phyloP scores from a whole-genome alignment of 495 filamentous ascomycete species.

The Penicillium arizonense region DNA sequence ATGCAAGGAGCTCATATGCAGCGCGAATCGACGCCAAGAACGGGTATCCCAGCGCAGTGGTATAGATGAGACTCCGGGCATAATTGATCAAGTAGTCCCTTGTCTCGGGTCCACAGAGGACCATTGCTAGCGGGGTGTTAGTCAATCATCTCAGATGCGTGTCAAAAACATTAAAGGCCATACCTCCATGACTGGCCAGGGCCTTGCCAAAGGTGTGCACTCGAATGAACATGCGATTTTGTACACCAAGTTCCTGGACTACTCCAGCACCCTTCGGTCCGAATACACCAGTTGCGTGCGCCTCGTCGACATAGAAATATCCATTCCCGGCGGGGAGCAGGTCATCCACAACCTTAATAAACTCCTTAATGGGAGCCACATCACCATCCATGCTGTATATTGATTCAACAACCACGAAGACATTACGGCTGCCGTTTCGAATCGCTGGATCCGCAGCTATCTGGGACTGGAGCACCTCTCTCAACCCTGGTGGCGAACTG shows the following conservation, averaged over 20 bases:
- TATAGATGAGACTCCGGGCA: constrained; percentile 48
- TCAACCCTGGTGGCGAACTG: constrained; percentile 50
- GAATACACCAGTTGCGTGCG: constrained; percentile 69
- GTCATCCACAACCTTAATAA: constrained; percentile 55
- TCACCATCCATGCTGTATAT: constrained; percentile 90
- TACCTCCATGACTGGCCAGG: constrained; percentile 70
- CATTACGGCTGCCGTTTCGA: constrained; percentile 32
- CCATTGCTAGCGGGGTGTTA: constrained; percentile 24
- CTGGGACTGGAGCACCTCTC: constrained; percentile 36
- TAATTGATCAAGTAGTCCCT: constrained; percentile 47
- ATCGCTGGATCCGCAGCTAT: constrained; percentile 29
- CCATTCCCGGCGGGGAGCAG: constrained; percentile 58
- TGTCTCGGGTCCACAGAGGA: constrained; percentile 46
- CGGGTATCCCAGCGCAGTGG: constrained; percentile 48
- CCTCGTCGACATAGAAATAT: constrained; percentile 76
- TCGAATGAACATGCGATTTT: constrained; percentile 64
- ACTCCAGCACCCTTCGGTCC: constrained; percentile 63
- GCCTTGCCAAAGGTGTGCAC: constrained; percentile 80
- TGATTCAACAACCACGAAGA: constrained; percentile 68
- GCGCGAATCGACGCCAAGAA: constrained; percentile 46
- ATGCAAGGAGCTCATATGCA: constrained; percentile 41
- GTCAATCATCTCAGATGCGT: neutral
- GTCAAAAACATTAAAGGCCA: constrained; percentile 13
- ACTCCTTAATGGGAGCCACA: constrained; percentile 58
- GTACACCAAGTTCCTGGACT: constrained; percentile 64